Evolutionary conservation across 257 asterid species (phyloP), one percentile per base, ranked within the genome.

Genomic region (Primulina tabacum): DNA sequence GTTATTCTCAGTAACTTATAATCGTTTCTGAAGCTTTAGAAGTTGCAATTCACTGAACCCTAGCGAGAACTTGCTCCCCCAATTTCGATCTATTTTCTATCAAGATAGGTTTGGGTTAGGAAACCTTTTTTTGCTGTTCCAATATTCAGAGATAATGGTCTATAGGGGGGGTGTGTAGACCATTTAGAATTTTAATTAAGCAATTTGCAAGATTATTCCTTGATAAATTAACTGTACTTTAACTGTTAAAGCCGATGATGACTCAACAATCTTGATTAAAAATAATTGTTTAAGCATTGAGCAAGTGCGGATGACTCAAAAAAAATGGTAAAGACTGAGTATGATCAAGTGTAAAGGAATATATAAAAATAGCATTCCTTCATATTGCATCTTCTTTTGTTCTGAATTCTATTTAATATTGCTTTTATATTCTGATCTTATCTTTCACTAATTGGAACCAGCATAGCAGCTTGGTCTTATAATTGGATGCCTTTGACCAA

Each of bases 1-100:
- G 16, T 28, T 34, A 38, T 20, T 34, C 43, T 67, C 18, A 33
- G 61, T 1, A 10, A 32, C 35, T 60, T 8, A 28, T 34, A 52
- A 33, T 52, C 7, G 38, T 55, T 66, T 61, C 14, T 37, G 37
- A 38, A 58, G 56, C 50, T 28, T 5, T 62, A 37, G 40, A 78
- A 61, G 56, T 28, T 58, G 53, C 61, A 43, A 28, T 64, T 35
- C 69, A 28, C 34, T 68, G 20, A 69, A 59, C 52, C 70, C 62
- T n/a, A 6, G 65, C 9, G 59, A 9, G 30, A 34, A 20, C 30
- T 30, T 28, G 34, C 60, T 64, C 26, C 71, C 67, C 18, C n/a
- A 24, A 26, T 69, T 56, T 28, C 73, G 14, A 56, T 59, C 57
- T 60, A 38, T 37, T 67, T 60, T 68, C 33, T 40, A 64, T 57